Base-by-base conservation (phyloP, 768 basidiomycete genomes). In the Dendrothele bispora region DNA sequence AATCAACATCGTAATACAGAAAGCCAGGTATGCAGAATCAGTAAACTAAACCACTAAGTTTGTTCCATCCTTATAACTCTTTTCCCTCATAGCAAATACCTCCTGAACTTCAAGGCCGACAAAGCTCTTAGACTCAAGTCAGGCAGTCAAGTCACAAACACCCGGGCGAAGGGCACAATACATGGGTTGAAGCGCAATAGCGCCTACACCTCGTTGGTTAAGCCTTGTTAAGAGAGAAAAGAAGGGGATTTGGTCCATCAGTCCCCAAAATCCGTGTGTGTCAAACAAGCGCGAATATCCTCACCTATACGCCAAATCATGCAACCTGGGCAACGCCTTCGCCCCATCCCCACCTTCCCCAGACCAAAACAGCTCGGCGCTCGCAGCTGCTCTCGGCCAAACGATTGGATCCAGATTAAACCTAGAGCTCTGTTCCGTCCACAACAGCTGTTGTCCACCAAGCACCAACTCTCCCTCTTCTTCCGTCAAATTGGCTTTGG, bases 361-460 rank as follows among this genome's bases (percentile, higher is more conserved):
- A 1, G 78, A 81, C 88, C 88, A 91, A 63, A 88, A 90, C 14
- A 89, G 59, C 70, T 91, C 89, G 0, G 87, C 87, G 11, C 81
- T 79, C 1, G 80, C 77, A 1, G 83, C 84, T 12, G 84, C 83
- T 42, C 86, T 75, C 11, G 86, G 88, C 88, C 88, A 91, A 2
- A 77, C 71, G 39, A 81, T 82, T 2, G 78, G 57, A 55, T 91
- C 88, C 22, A 90, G 62, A 56, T 84, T 90, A 46, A 74, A 68
- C n/a, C 85, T 75, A 7, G 77, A 75, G 0, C 84, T 78, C 60
- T 89, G 87, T 59, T 90, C 88, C 0, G 82, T 75, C 87, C 86
- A 91, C 3, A 91, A 69, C 1, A 82, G 74, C 89, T 46, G 10
- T 48, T 42, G 60, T 77, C 87, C 90, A 27, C 90, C 89, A 7